These are phyloP conservation scores for Stipa capillata DNA, from an alignment of 176 grass and related monocot species.

Conservation along the genomic window DNA sequence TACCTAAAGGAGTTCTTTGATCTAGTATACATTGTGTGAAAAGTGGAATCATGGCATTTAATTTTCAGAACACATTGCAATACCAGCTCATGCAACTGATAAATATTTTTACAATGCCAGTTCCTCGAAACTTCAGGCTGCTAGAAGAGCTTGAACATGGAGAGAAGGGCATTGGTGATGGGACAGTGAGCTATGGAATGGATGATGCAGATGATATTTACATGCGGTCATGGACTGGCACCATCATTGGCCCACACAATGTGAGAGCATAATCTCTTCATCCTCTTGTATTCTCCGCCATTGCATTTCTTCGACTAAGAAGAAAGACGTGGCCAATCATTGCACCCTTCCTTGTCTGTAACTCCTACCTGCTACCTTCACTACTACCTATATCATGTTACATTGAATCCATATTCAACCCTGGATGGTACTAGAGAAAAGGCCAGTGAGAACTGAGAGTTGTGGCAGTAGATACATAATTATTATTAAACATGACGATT, in stretches of 20 bases:
- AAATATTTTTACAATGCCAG: too few species aligned
- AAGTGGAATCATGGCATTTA: not conserved
- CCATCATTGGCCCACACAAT: too few species aligned
- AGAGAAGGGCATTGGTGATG: too few species aligned
- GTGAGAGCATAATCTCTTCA: conserved; percentile 24
- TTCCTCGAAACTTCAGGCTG: too few species aligned
- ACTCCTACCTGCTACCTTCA: not conserved
- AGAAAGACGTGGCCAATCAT: too few species aligned
- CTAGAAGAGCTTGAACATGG: too few species aligned
- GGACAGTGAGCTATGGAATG: too few species aligned
- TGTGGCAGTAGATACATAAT: not conserved
- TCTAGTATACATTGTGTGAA: not conserved
- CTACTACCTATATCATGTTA: not conserved
- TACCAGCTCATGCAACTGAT: not conserved
- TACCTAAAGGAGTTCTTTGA: not conserved
- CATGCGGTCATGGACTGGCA: too few species aligned
- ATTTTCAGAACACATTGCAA: not conserved
- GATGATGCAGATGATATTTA: too few species aligned
- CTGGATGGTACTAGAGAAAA: not conserved
- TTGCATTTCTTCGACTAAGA: too few species aligned
- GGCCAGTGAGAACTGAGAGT: not conserved
- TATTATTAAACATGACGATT: not conserved
- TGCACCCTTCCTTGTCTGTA: too few species aligned
- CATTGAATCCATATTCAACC: not conserved
- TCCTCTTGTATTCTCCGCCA: too few species aligned